Base-by-base conservation (phyloP, 169 alveolate species). In the Plasmodium gallinaceum region DNA sequence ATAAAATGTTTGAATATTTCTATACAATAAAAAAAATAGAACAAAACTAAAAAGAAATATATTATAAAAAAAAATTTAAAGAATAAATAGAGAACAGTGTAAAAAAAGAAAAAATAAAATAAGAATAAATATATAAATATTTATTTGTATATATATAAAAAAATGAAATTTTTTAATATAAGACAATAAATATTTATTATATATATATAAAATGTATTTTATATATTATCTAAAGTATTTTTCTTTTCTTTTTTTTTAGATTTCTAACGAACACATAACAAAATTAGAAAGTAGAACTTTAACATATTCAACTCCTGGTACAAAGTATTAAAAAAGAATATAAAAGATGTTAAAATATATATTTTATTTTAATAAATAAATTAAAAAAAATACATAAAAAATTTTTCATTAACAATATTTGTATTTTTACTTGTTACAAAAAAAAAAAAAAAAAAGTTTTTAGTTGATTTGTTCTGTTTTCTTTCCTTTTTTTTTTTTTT, bases 211-310 rank as follows among this genome's bases (percentile, higher is more conserved):
- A 16, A 0, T 16, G 14, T 18, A 7, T 18, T 39, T 75, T 43
- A 61, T 62, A 14, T 62, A 45, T 65, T 64, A 32, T 1, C 4
- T 32, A 32, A 32, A 32, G 39, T 4, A 2, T 32, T 4, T 32
- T 32, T 32, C 4, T 32, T 32, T 32, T 32, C 4, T 32, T 32
- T 46, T 7, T 80, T 62, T 76, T 57, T 48, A 24, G 9, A 7
- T 48, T 70, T 66, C 85, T 83, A 83, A 68, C 91, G 72, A 52
- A 83, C 91, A 83, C 85, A 83, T 68, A 83, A 83, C 68, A 66
- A 83, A 83, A 83, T 83, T 20, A 68, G 74, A 72, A 42, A 62
- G 72, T 83, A 48, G 74, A 62, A 62, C 85, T 14, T 83, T 70
- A 83, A 60, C 91, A 83, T 83, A 71, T 83, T 83, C 62, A 58